Conservation (phyloP, 2,329 filamentous ascomycete species). For the Colletotrichum tanaceti region DNA sequence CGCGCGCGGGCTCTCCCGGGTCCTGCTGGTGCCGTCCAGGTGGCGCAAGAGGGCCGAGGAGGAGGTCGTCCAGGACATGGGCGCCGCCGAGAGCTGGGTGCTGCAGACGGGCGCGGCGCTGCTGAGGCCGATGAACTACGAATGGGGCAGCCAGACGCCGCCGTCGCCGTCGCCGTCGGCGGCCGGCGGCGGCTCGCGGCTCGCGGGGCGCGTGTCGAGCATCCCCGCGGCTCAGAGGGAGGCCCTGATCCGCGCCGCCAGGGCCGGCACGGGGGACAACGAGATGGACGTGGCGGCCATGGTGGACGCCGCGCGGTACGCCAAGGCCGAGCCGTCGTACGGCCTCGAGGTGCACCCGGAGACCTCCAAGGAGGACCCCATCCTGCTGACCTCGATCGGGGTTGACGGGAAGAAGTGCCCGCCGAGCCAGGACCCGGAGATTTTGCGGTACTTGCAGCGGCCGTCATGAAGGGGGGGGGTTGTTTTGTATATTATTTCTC, state of each 20-base stretch:
- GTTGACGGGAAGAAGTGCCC: constrained; percentile 47
- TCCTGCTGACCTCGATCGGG: constrained; percentile 48
- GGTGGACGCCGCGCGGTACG: constrained; percentile 34
- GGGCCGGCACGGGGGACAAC: constrained; percentile 24
- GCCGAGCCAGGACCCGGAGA: constrained; percentile 54
- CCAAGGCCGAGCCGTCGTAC: constrained; percentile 28
- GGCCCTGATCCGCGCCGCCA: constrained; percentile 38
- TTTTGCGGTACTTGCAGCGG: constrained; percentile 43
- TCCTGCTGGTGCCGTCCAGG: constrained; percentile 38
- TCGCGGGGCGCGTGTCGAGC: constrained; percentile 39
- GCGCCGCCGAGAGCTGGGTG: constrained; percentile 42
- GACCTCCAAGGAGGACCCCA: constrained; percentile 54
- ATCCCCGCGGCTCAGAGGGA: constrained; percentile 43
- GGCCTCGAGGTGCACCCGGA: constrained; percentile 54
- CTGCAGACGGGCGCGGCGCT: constrained; percentile 43
- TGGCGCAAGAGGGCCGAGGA: constrained; percentile 42
- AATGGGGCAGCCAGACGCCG: constrained; percentile 42
- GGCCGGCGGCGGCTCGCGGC: constrained; percentile 19
- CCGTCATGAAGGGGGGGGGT: background rate
- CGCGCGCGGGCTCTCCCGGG: constrained; percentile 37
- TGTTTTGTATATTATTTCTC: too few species aligned
- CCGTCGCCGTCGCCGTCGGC: too few species aligned
- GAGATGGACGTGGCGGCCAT: constrained; percentile 40
- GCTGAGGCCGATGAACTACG: constrained; percentile 42
- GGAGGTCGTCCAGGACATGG: constrained; percentile 23